Conservation (phyloP, 257 asterid genomes). For the Solanum arcanum region DNA sequence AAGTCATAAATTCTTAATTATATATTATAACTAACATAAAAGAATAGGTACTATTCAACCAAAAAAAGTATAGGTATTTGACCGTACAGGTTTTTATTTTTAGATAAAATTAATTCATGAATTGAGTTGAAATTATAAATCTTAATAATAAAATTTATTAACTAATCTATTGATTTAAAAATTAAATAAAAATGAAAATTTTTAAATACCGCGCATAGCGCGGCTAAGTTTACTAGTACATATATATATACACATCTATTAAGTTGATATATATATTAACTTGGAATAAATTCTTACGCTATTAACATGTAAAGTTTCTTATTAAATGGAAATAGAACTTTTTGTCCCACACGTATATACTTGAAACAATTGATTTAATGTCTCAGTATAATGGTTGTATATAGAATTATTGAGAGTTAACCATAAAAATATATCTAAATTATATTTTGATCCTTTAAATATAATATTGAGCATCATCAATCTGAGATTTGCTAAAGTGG, state of each 20-base stretch:
- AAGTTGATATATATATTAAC: background rate
- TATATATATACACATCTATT: background rate
- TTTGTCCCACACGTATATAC: background rate
- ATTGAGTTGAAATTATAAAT: too few species aligned
- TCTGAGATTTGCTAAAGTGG: background rate
- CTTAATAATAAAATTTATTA: too few species aligned
- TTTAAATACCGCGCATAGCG: too few species aligned
- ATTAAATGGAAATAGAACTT: background rate
- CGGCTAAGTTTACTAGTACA: too few species aligned
- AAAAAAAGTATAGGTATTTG: too few species aligned
- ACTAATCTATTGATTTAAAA: too few species aligned
- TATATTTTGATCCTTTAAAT: background rate
- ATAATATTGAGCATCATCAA: background rate
- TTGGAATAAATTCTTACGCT: background rate
- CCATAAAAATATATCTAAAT: background rate
- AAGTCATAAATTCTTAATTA: too few species aligned
- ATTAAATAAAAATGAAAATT: too few species aligned
- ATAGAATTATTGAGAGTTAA: background rate
- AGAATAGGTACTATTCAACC: too few species aligned
- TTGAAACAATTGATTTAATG: background rate
- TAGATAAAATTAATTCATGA: too few species aligned
- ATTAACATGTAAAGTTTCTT: background rate
- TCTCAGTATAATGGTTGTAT: background rate
- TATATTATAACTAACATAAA: too few species aligned
- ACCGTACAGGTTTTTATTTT: too few species aligned